Conservation (phyloP, 345 rosid species). For the Citrus reticulata region DNA sequence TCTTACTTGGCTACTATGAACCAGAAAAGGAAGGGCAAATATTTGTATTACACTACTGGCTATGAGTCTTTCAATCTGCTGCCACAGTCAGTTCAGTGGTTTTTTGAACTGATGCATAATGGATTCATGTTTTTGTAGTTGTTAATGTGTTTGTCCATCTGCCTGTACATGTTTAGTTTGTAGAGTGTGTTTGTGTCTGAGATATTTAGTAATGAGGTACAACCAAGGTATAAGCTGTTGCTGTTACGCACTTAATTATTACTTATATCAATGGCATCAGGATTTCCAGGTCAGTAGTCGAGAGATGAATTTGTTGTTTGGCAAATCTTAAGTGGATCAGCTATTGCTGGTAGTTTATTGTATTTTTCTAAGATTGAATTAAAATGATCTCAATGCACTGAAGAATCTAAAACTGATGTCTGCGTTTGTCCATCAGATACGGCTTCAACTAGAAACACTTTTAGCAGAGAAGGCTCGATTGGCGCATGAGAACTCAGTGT, state of each 20-base stretch:
- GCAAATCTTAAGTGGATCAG: not conserved
- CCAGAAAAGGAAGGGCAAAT: not conserved
- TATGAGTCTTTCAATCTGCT: not conserved
- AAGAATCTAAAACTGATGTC: conserved; percentile 2
- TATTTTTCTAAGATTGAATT: not conserved
- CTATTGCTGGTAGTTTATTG: not conserved
- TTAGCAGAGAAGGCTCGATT: conserved; percentile 92
- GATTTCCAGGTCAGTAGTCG: not conserved
- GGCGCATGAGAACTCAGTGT: conserved; percentile 89
- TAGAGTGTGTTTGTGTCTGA: not conserved
- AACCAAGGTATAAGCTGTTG: not conserved
- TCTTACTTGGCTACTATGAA: not conserved
- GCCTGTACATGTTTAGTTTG: not conserved
- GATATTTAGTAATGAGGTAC: not conserved
- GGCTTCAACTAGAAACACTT: conserved; percentile 90
- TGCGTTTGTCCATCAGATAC: conserved; percentile 36
- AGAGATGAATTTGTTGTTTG: not conserved
- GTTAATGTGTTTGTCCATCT: not conserved
- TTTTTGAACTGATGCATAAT: not conserved
- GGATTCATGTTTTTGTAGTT: not conserved
- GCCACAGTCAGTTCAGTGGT: not conserved
- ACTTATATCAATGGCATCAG: not conserved
- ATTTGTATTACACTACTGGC: not conserved
- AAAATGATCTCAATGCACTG: not conserved
- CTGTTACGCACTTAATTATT: not conserved